Conservation (phyloP, 345 rosid genomes). For the Eucalyptus viminalis region DNA sequence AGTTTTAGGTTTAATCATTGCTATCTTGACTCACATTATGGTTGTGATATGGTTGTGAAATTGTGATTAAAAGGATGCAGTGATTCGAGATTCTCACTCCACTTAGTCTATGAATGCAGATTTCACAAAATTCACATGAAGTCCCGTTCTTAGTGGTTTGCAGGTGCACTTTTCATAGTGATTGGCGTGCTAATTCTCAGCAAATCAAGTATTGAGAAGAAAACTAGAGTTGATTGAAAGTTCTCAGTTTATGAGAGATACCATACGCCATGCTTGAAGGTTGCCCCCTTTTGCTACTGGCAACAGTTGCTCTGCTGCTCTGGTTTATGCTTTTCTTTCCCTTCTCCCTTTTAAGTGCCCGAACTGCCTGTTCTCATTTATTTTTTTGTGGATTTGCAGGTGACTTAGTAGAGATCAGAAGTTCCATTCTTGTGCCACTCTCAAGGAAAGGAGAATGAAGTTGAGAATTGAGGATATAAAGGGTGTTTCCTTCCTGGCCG, state of each 20-base stretch:
- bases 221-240: slow-evolving; percentile 29
- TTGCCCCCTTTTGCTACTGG: neutral
- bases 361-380: neutral
- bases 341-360: neutral
- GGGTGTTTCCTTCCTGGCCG: neutral
- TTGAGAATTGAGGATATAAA: neutral
- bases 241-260: neutral
- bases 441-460: neutral
- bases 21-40: neutral
- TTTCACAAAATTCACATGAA: neutral
- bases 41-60: neutral
- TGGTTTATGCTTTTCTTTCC: neutral
- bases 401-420: neutral
- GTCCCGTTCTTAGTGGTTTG: slow-evolving; percentile 59
- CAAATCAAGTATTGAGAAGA: slow-evolving; percentile 59
- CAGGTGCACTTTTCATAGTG: slow-evolving; percentile 68
- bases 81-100: neutral
- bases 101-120: neutral
- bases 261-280: neutral
- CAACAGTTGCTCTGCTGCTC: neutral
- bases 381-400: neutral
- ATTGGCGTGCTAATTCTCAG: slow-evolving; percentile 64
- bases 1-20: neutral
- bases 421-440: neutral
- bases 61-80: neutral